These are phyloP conservation scores for Xylaria digitata DNA, from an alignment of 2,329 filamentous ascomycete genomes.

Conservation along the genomic window DNA sequence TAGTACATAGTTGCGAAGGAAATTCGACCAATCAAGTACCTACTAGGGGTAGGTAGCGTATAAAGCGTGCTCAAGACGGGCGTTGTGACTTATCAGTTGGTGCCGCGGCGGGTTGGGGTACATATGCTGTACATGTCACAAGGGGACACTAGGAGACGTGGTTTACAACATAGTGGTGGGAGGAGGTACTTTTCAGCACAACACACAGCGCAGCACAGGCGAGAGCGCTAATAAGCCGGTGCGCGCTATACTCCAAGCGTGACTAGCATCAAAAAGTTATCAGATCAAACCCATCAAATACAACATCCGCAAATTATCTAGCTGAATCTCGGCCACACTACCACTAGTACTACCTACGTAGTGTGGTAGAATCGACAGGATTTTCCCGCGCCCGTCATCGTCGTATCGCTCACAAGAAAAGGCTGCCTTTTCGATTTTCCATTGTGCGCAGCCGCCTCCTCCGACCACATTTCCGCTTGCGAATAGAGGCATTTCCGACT, in stretches of 20 bases:
- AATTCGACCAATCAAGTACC: no score
- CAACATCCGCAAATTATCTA: conserved; percentile 17
- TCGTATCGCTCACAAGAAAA: conserved; percentile 13
- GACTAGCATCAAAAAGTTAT: conserved; percentile 39
- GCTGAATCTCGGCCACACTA: conserved; percentile 17
- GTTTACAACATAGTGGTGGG: no score
- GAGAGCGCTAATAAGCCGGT: conserved; percentile 11
- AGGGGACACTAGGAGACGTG: no score
- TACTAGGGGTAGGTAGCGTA: no score
- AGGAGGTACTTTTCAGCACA: no score
- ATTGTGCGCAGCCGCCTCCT: conserved; percentile 4
- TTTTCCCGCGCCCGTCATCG: conserved; percentile 40
- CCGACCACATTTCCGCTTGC: neutral
- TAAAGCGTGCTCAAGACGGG: no score
- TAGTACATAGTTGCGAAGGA: no score
- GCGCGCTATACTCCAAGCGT: conserved; percentile 25
- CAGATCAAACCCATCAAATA: conserved; percentile 38
- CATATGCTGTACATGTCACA: no score
- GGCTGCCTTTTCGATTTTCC: neutral
- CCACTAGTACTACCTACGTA: conserved; percentile 15
- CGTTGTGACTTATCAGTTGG: no score
- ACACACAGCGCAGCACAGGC: neutral
- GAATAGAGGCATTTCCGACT: conserved; percentile 10
- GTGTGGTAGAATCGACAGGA: conserved; percentile 31
- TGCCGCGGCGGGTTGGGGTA: no score